phyloP scores from a whole-genome alignment of 768 basidiomycete species.

The Floccularia luteovirens region DNA sequence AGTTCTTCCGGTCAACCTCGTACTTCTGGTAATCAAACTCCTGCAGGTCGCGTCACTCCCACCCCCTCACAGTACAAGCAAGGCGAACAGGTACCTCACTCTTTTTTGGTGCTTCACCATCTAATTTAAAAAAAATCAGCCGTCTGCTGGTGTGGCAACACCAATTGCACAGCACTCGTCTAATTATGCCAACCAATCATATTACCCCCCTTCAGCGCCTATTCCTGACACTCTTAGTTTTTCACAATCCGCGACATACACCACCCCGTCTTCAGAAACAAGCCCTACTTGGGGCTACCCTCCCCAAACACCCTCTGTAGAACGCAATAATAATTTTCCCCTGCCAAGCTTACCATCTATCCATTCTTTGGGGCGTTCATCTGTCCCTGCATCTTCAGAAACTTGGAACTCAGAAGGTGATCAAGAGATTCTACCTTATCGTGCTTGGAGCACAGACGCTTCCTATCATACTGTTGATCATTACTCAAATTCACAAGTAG shows the following conservation, averaged over 20 bases:
- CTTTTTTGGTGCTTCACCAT: background rate
- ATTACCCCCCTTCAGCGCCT: slow-evolving; percentile 34
- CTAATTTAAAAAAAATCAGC: background rate
- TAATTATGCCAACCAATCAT: slow-evolving; percentile 32
- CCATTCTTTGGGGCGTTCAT: slow-evolving; percentile 38
- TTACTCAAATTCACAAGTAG: slow-evolving; percentile 22
- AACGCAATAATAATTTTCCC: slow-evolving; percentile 39
- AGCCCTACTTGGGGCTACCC: slow-evolving; percentile 51
- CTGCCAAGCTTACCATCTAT: slow-evolving; percentile 48
- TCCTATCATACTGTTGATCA: slow-evolving; percentile 24
- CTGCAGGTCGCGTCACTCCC: slow-evolving; percentile 38
- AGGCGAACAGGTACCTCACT: slow-evolving; percentile 34
- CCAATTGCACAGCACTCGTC: too few relatives aligned
- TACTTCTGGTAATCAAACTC: slow-evolving; percentile 36
- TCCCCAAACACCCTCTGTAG: slow-evolving; percentile 26
- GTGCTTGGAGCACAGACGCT: slow-evolving; percentile 38
- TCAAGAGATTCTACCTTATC: slow-evolving; percentile 33
- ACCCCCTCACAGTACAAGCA: slow-evolving; percentile 35
- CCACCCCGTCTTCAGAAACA: slow-evolving; percentile 32
- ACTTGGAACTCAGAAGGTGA: slow-evolving; percentile 21
- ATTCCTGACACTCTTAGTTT: slow-evolving; percentile 32
- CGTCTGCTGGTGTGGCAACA: slow-evolving; percentile 10
- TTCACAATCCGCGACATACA: slow-evolving; percentile 31
- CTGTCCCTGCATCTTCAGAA: slow-evolving; percentile 17
- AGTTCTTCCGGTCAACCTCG: slow-evolving; percentile 23